These are phyloP conservation scores for Metschnikowia amazonensis DNA, from an alignment of 805 yeast genomes.

Conservation along the genomic window DNA sequence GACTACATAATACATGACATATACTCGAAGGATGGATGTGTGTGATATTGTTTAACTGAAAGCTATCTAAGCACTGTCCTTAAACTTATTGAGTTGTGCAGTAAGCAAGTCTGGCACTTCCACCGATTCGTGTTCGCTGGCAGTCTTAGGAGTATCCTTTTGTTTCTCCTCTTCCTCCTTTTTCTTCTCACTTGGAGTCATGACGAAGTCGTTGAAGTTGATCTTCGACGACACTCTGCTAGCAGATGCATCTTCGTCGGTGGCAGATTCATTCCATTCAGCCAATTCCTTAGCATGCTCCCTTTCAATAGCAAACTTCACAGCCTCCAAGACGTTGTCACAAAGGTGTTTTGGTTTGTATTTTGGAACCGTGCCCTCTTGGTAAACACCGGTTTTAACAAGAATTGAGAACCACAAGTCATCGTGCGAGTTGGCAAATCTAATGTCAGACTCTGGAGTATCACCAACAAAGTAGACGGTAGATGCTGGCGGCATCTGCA, in stretches of 20 bases:
- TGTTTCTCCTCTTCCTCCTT: slow-evolving; percentile 17
- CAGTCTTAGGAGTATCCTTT: slow-evolving; percentile 14
- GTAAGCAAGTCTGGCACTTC: slow-evolving; percentile 50
- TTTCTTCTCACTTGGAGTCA: slow-evolving; percentile 42
- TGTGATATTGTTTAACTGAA: background rate
- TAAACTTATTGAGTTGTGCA: slow-evolving; percentile 39
- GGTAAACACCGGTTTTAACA: slow-evolving; percentile 84
- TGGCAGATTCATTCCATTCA: slow-evolving; percentile 63
- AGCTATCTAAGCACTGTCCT: slow-evolving; percentile 18
- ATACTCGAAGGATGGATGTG: too few relatives aligned
- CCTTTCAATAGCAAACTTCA: slow-evolving; percentile 75
- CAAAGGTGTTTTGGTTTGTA: slow-evolving; percentile 73
- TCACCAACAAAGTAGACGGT: slow-evolving; percentile 89
- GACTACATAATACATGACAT: background rate
- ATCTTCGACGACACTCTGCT: slow-evolving; percentile 27
- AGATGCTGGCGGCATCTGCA: slow-evolving; percentile 74
- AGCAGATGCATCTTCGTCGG: slow-evolving; percentile 24
- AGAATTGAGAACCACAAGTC: slow-evolving; percentile 80
- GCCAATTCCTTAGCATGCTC: slow-evolving; percentile 69
- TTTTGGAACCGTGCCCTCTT: slow-evolving; percentile 74
- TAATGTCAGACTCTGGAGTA: slow-evolving; percentile 83
- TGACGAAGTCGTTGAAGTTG: slow-evolving; percentile 43
- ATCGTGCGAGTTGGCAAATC: slow-evolving; percentile 85
- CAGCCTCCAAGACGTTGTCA: slow-evolving; percentile 76
- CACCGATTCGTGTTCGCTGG: slow-evolving; percentile 41